These are phyloP conservation scores for Aspergillus viridinutans DNA, from an alignment of 2,329 filamentous ascomycete species.

Conservation along the genomic window DNA sequence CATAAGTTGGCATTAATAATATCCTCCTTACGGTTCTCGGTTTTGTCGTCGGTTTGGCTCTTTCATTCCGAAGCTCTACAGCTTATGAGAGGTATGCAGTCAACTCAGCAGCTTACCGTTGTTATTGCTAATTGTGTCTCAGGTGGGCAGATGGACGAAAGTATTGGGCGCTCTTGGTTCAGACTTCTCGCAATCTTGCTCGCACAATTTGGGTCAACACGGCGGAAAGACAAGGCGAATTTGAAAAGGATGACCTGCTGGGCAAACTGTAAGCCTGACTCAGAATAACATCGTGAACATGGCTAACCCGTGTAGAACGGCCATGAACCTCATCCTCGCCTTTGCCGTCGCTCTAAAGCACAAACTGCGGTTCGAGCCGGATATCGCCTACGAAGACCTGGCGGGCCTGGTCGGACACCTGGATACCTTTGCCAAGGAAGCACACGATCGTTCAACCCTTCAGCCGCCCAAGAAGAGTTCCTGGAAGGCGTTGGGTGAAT, in stretches of 20 bases:
- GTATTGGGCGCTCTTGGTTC: constrained; percentile 56
- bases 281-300: neutral
- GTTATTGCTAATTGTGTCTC: neutral
- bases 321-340: constrained; percentile 72
- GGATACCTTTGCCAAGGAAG: constrained; percentile 66
- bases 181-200: constrained; percentile 54
- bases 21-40: constrained; percentile 71
- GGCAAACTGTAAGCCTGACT: constrained; percentile 53
- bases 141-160: constrained; percentile 60
- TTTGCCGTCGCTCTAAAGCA: constrained; percentile 78
- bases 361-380: constrained; percentile 77
- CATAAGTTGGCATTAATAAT: constrained; percentile 55
- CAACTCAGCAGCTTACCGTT: neutral
- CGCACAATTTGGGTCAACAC: constrained; percentile 81
- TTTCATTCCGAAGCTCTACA: constrained; percentile 72
- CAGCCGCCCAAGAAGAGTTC: constrained; percentile 43
- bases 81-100: constrained; percentile 63
- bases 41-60: constrained; percentile 75
- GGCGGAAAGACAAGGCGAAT: constrained; percentile 54
- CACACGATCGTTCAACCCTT: constrained; percentile 42
- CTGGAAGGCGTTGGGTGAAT: constrained; percentile 65
- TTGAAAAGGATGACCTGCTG: constrained; percentile 63
- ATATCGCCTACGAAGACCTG: constrained; percentile 71
- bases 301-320: constrained; percentile 40
- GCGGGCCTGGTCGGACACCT: constrained; percentile 66